Evolutionary conservation across 1,139 yeast genomes (phyloP), one percentile per base, ranked within the genome.

Genomic region (Geotrichum bryndzae): DNA sequence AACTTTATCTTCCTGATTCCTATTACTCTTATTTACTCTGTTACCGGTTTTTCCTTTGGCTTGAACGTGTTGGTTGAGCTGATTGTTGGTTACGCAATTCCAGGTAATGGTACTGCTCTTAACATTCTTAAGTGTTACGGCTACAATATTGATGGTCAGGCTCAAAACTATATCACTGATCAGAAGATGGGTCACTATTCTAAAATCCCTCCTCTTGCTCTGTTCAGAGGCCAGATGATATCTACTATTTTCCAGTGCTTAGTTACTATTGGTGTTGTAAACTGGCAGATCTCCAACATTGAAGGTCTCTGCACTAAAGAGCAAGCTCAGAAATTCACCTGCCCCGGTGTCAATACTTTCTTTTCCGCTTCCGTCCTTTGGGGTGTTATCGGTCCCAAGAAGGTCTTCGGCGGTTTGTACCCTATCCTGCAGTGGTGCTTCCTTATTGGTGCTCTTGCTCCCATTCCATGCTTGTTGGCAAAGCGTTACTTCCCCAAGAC

Each of bases 361-460:
- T 60, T 57, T 41, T 33, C 63, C 1, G 45, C 63, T 55, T 78
- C 82, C 31, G 80, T 82, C n/a, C 72, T 81, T 54, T 82, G 82
- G 81, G 87, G 87, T 65, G 81, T 80, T 60, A 83, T 85, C 68
- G 88, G 87, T 45, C 88, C 88, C 29, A 75, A 79, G 69, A 78
- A 80, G 61, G 80, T 82, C 23, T 82, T 84, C 66, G 68, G 69
- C 53, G 77, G 77, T 0, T 70, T 80, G 22, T 80, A 81, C 64
- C 83, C 83, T 15, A 67, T 74, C 25, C 71, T 81, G 67, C 72
- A 74, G 63, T 81, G 72, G 73, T 77, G 82, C 63, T 84, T 84
- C 78, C 73, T 83, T 57, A 76, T 83, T 57, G 87, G 87, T 0
- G 78, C 77, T 33, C 63, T 80, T 2, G 67, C 79, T 22, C 82